Conservation (phyloP, 1,284 basidiomycete genomes). For the Sanghuangporus weigelae region DNA sequence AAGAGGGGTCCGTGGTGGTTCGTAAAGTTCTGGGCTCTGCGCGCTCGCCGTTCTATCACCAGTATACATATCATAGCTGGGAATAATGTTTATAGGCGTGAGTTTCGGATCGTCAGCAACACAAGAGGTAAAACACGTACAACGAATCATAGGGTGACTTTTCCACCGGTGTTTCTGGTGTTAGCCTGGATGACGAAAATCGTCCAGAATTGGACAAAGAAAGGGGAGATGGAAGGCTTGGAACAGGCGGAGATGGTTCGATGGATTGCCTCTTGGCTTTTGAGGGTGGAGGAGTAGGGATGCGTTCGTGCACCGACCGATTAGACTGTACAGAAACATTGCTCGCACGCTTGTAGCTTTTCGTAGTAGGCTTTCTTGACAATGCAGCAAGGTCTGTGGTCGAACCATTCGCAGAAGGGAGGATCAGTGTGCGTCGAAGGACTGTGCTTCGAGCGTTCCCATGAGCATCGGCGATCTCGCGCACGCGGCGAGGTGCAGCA, state of each 20-base stretch:
- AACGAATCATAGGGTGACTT: constrained; percentile 71
- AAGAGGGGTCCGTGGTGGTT: constrained; percentile 21
- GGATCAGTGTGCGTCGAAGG: constrained; percentile 71
- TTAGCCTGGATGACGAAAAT: constrained; percentile 34
- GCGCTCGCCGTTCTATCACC: constrained; percentile 41
- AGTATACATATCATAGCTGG: constrained; percentile 75
- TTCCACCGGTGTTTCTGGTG: constrained; percentile 42
- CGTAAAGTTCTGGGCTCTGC: constrained; percentile 22
- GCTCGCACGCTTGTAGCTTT: constrained; percentile 40
- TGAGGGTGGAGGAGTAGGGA: constrained; percentile 77
- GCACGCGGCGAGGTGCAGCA: constrained; percentile 35
- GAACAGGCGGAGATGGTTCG: constrained; percentile 64
- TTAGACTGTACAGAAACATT: constrained; percentile 46
- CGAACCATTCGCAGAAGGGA: constrained; percentile 56
- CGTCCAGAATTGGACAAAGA: constrained; percentile 19
- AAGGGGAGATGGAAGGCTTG: constrained; percentile 45
- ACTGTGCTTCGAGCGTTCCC: constrained; percentile 42
- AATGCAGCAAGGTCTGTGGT: constrained; percentile 47
- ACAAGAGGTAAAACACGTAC: constrained; percentile 40
- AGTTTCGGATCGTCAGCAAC: background rate
- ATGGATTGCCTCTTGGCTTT: constrained; percentile 56
- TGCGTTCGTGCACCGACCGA: constrained; percentile 72
- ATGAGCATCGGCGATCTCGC: constrained; percentile 29
- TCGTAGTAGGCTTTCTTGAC: constrained; percentile 47
- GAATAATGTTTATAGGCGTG: background rate